A percentile compares a stretch with the other conserved stretches of the same genome.
Evolutionary conservation across 352 stramenopile species (phyloP).

Genomic region (Aphanomyces astaci): DNA sequence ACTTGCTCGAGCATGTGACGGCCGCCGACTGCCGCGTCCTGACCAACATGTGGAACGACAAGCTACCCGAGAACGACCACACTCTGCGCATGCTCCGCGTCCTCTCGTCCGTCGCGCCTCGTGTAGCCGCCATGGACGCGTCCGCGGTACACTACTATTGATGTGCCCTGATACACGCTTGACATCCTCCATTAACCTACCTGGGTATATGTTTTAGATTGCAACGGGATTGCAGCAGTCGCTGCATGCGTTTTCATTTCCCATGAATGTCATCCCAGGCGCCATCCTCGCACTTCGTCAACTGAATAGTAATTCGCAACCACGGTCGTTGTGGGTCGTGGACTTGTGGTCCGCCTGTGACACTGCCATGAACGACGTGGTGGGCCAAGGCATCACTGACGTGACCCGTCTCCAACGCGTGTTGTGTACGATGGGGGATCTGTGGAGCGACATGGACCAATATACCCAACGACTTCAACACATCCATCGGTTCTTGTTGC

Average conservation of each 20-base stretch:
- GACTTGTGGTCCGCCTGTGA: constrained; percentile 28
- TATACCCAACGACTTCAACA: constrained; percentile 42
- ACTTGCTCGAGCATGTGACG: constrained; percentile 37
- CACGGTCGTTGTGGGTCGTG: constrained; percentile 43
- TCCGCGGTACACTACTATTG: constrained; percentile 29
- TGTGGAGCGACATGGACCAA: constrained; percentile 41
- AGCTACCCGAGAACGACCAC: constrained; percentile 64
- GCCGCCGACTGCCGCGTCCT: constrained; percentile 49
- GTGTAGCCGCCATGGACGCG: constrained; percentile 65
- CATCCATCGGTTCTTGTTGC: constrained; percentile 72
- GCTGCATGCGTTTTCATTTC: constrained; percentile 66
- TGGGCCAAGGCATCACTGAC: neutral
- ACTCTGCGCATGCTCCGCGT: constrained; percentile 79
- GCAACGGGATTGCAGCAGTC: constrained; percentile 25
- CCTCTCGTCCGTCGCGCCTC: constrained; percentile 57
- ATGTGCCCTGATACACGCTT: no score
- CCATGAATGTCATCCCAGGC: constrained; percentile 68
- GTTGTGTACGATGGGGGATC: constrained; percentile 70
- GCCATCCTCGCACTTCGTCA: constrained; percentile 54
- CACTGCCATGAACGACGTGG: neutral
- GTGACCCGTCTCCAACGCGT: constrained; percentile 48
- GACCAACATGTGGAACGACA: constrained; percentile 74
- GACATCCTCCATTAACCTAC: no score
- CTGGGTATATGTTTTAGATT: constrained; percentile 5
- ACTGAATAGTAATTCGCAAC: neutral